Evolutionary conservation across 768 basidiomycete species (phyloP).

Genomic region (Pulveroboletus sp.): DNA sequence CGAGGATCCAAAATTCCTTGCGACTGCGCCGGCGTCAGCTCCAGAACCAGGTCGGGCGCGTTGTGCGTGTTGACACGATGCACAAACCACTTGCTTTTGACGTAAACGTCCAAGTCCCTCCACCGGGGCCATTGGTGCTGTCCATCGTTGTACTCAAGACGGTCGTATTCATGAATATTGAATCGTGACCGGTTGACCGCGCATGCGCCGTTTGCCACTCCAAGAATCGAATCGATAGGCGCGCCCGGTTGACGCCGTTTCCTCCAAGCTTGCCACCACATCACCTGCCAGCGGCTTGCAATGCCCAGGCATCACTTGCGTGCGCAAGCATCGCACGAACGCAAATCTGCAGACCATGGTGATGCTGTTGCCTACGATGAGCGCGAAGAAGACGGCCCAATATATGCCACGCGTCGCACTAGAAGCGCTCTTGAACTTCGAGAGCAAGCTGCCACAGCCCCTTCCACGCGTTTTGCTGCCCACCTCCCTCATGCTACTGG

Average conservation of each 20-base stretch:
- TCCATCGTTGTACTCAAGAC: no score
- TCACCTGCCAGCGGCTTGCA: background rate
- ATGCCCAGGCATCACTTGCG: background rate
- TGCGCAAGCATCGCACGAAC: background rate
- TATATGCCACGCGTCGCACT: slow-evolving; percentile 21
- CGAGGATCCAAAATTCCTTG: background rate
- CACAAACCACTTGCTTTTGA: no score
- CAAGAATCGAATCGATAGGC: background rate
- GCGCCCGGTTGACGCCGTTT: background rate
- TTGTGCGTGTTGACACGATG: no score
- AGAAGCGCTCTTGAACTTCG: slow-evolving; percentile 21
- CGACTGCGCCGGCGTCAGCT: background rate
- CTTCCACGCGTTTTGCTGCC: slow-evolving; percentile 5
- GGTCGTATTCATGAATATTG: background rate
- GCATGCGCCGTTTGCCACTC: background rate
- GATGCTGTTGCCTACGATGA: background rate
- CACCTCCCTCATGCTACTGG: slow-evolving; percentile 15
- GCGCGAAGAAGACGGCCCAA: slow-evolving; percentile 1
- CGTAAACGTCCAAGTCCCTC: no score
- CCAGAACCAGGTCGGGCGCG: background rate
- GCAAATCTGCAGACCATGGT: background rate
- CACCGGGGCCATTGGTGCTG: no score
- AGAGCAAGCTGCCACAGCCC: slow-evolving; percentile 1
- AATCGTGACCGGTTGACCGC: no score
- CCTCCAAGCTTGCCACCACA: background rate